Evolutionary conservation across 495 filamentous ascomycete species (phyloP).

Genomic region (Aspergillus campestris): DNA sequence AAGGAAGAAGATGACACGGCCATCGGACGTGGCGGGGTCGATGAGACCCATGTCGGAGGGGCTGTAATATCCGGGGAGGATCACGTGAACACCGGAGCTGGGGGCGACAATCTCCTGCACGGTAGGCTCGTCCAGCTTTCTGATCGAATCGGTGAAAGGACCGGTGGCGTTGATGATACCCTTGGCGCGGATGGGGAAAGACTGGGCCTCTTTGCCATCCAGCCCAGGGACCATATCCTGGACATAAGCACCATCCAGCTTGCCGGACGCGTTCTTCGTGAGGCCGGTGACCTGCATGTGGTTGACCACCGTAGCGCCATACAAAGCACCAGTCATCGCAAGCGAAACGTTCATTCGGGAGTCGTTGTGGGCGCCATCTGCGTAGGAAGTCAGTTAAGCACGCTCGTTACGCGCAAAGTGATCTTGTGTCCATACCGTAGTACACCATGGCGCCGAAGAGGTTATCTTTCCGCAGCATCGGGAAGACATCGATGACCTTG

Average conservation of each 20-base stretch:
- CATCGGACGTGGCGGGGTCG: constrained; percentile 89
- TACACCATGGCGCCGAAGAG: constrained; percentile 90
- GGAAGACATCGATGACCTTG: constrained; percentile 91
- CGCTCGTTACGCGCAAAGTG: too few species aligned
- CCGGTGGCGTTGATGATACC: constrained; percentile 97
- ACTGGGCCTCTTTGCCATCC: constrained; percentile 44
- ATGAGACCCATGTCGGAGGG: constrained; percentile 95
- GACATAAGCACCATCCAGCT: constrained; percentile 68
- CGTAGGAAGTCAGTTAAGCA: not conserved
- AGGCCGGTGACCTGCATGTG: constrained; percentile 84
- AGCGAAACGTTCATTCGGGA: constrained; percentile 97
- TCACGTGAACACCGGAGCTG: constrained; percentile 87
- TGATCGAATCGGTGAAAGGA: constrained; percentile 87
- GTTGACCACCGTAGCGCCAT: constrained; percentile 87
- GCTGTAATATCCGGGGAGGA: constrained; percentile 92
- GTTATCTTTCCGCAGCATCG: constrained; percentile 87
- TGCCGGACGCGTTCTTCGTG: constrained; percentile 70
- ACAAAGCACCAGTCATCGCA: constrained; percentile 90
- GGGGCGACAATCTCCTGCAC: constrained; percentile 87
- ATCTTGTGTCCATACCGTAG: constrained; percentile 51
- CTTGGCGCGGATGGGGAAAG: constrained; percentile 74
- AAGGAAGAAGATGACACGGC: constrained; percentile 97
- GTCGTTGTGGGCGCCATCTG: constrained; percentile 94
- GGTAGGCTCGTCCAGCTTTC: constrained; percentile 75
- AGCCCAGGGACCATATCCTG: constrained; percentile 63